These are phyloP conservation scores for Apiospora kogelbergensis DNA, from an alignment of 2,329 filamentous ascomycete species.

Conservation along the genomic window DNA sequence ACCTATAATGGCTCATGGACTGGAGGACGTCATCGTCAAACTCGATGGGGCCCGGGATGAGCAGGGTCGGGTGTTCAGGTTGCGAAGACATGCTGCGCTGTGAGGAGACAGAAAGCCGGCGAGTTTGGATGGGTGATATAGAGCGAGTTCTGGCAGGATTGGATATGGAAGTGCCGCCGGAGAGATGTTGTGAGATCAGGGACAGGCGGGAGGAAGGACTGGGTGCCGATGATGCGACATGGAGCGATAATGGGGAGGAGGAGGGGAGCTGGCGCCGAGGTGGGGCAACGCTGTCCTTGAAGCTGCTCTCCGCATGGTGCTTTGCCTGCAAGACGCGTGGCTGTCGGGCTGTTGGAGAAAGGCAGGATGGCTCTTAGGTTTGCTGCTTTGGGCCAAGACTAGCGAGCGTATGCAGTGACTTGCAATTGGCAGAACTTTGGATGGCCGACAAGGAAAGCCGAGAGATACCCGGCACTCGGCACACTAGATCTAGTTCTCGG, in stretches of 20 bases:
- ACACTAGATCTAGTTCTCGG: background rate
- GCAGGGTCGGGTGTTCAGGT: constrained; percentile 67
- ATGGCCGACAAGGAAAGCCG: background rate
- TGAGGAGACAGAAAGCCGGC: constrained; percentile 29
- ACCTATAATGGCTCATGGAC: constrained; percentile 95
- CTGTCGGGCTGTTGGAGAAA: background rate
- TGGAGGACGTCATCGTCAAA: constrained; percentile 96
- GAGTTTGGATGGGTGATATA: constrained; percentile 26
- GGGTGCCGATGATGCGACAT: background rate
- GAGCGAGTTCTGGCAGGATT: constrained; percentile 24
- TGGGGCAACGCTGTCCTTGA: constrained; percentile 15
- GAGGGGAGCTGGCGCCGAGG: constrained; percentile 16
- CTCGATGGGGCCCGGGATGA: constrained; percentile 97
- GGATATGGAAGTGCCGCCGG: constrained; percentile 17
- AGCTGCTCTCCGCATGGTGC: constrained; percentile 15
- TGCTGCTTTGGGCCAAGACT: constrained; percentile 2
- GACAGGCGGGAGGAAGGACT: constrained; percentile 1
- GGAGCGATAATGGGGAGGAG: background rate
- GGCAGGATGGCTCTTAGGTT: background rate
- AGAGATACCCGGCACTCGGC: background rate
- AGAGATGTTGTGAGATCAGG: constrained; percentile 28
- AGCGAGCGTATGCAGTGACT: background rate
- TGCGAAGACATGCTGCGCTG: constrained; percentile 58
- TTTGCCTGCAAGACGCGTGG: background rate
- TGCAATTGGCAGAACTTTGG: background rate